phyloP scores from a whole-genome alignment of 176 grass and related monocot species.

The Musa acuminata region DNA sequence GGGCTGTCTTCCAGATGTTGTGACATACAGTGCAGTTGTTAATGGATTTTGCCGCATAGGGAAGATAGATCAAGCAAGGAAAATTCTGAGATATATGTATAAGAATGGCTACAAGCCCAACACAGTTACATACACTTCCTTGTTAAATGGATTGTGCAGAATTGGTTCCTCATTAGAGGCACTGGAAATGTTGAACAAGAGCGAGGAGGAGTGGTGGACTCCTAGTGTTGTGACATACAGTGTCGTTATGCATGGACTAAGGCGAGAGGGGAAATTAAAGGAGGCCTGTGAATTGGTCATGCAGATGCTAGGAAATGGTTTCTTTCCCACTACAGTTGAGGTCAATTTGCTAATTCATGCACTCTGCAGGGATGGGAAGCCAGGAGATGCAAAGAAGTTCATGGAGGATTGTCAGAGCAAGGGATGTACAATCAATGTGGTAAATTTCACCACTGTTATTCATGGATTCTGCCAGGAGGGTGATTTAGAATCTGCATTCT shows the following conservation, averaged over 20 bases:
- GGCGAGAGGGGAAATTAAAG: conserved; percentile 78
- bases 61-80: conserved; percentile 69
- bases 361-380: conserved; percentile 51
- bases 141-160: conserved; percentile 87
- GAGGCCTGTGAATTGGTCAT: conserved; percentile 72
- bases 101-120: conserved; percentile 74
- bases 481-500: conserved; percentile 71
- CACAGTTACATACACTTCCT: conserved; percentile 68
- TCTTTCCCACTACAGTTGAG: conserved; percentile 72
- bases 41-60: conserved; percentile 80
- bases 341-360: conserved; percentile 89
- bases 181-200: conserved; percentile 72
- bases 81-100: conserved; percentile 76
- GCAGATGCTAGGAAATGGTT: conserved; percentile 73
- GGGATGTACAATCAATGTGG: conserved; percentile 74
- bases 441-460: conserved; percentile 93
- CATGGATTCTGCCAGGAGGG: conserved; percentile 74
- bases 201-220: conserved; percentile 82
- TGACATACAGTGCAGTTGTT: conserved; percentile 76
- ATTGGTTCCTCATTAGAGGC: conserved; percentile 63
- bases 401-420: conserved; percentile 89
- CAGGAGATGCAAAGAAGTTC: conserved; percentile 62
- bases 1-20: conserved; percentile 65
- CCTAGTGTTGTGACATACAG: conserved; percentile 73
- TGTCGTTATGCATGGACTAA: conserved; percentile 84